phyloP scores from a whole-genome alignment of 768 basidiomycete genomes.

The Amyloporia xantha region DNA sequence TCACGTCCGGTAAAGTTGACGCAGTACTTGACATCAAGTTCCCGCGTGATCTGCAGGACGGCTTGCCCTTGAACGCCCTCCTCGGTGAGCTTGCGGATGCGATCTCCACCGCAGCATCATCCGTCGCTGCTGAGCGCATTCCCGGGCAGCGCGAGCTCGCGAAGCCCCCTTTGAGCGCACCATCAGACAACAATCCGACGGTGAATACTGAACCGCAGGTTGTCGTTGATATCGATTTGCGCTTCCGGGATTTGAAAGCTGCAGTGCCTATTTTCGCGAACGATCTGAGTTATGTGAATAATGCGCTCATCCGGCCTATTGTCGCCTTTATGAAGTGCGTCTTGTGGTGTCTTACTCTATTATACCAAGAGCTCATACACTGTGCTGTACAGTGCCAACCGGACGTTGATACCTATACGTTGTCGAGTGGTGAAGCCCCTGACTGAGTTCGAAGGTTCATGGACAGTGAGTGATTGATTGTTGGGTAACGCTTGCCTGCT shows the following conservation, averaged over 20 bases:
- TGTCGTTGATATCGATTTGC: slow-evolving; percentile 85
- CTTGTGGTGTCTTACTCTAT: background rate
- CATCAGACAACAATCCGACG: slow-evolving; percentile 36
- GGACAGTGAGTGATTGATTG: slow-evolving; percentile 66
- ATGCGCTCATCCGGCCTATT: slow-evolving; percentile 89
- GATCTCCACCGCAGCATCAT: slow-evolving; percentile 56
- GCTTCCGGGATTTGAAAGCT: slow-evolving; percentile 94
- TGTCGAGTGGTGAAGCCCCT: slow-evolving; percentile 82
- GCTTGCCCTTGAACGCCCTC: slow-evolving; percentile 70
- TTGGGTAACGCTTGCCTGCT: background rate
- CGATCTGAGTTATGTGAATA: slow-evolving; percentile 87
- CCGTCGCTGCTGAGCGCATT: slow-evolving; percentile 56
- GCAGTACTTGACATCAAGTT: slow-evolving; percentile 98
- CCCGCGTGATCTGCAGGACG: slow-evolving; percentile 69
- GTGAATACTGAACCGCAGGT: slow-evolving; percentile 37
- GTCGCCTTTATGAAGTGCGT: slow-evolving; percentile 97
- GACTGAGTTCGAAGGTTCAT: slow-evolving; percentile 88
- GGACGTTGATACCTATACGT: slow-evolving; percentile 89
- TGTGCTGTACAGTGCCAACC: slow-evolving; percentile 61
- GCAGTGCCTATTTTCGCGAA: slow-evolving; percentile 87
- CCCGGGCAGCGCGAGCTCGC: slow-evolving; percentile 85
- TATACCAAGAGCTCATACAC: slow-evolving; percentile 5
- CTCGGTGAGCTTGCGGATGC: slow-evolving; percentile 89
- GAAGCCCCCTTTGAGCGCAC: slow-evolving; percentile 77
- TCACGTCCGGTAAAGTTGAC: slow-evolving; percentile 93